Evolutionary conservation across 768 basidiomycete species (phyloP).

Genomic region (Termitomyces sp.): DNA sequence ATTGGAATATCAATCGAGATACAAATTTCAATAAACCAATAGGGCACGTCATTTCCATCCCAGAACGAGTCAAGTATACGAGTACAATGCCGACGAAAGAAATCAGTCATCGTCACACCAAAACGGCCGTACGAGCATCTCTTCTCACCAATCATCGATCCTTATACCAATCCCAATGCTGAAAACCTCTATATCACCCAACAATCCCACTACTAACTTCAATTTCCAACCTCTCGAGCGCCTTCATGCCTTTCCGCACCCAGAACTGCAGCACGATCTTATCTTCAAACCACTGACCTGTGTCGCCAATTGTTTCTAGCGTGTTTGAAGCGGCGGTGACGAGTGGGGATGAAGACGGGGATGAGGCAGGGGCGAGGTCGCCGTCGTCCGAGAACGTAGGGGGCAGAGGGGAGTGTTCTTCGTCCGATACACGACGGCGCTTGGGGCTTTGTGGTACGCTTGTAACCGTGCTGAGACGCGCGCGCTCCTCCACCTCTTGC

Average conservation of each 20-base stretch:
- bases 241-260: conserved; percentile 44
- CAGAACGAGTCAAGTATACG: no score
- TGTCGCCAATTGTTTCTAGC: conserved; percentile 9
- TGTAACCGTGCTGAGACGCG: not conserved
- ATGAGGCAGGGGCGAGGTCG: not conserved
- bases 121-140: no score
- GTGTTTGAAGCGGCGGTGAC: not conserved
- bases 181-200: not conserved
- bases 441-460: not conserved
- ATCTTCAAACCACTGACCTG: conserved; percentile 50
- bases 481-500: not conserved
- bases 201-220: conserved; percentile 36
- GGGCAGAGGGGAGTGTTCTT: not conserved
- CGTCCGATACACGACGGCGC: not conserved
- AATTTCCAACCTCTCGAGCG: conserved; percentile 45
- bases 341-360: not conserved
- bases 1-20: no score
- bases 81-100: no score
- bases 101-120: no score
- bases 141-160: no score
- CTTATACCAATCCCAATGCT: no score
- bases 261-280: conserved; percentile 36
- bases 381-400: not conserved
- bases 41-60: no score
- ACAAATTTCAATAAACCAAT: no score